Evolutionary conservation across 768 basidiomycete genomes (phyloP), one percentile per base, ranked within the genome.

Genomic region (Boletus barrowsii): DNA sequence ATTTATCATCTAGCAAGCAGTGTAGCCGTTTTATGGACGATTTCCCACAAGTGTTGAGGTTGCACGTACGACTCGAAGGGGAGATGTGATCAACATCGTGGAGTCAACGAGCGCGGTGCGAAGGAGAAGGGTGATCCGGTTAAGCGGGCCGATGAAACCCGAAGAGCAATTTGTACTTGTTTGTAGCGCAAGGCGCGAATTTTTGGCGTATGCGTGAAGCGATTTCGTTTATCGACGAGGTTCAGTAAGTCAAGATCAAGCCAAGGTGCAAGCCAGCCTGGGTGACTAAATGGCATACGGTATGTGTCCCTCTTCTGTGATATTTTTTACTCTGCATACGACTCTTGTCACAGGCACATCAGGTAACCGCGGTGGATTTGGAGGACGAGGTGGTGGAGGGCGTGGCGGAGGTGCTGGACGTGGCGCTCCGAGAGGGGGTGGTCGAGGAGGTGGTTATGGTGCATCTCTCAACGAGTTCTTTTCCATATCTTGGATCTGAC

Each of bases 291-390:
- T 74, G 73, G 65, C 73, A 59, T 74, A 68, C 65, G 74, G 74
- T 74, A 50, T 24, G 61, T 48, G 15, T 15, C 5, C 11, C 3
- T 41, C 20, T 37, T 47, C 30, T 15, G 15, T 30, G 0, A 8
- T 6, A 2, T 36, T 22, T 18, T 26, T 13, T 14, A 17, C 18
- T 3, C 6, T 5, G 13, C 13, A 36, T 36, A 15, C 11, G 35
- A 36, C 15, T 13, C 35, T 36, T 15, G 14, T 13, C 15, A 10
- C n/a, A 81, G 83, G 82, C 62, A 75, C 65, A 75, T 79, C 87
- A 71, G 91, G 91, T 56, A 84, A 86, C 64, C 85, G 90, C 57
- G 90, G 90, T 33, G 86, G 85, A 61, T 86, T 85, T 72, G 77
- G 77, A 20, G 65, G 74, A 14, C 63, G 75, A 33, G 75, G 77